phyloP scores from a whole-genome alignment of 345 rosid genomes.

The Pistacia integerrima region DNA sequence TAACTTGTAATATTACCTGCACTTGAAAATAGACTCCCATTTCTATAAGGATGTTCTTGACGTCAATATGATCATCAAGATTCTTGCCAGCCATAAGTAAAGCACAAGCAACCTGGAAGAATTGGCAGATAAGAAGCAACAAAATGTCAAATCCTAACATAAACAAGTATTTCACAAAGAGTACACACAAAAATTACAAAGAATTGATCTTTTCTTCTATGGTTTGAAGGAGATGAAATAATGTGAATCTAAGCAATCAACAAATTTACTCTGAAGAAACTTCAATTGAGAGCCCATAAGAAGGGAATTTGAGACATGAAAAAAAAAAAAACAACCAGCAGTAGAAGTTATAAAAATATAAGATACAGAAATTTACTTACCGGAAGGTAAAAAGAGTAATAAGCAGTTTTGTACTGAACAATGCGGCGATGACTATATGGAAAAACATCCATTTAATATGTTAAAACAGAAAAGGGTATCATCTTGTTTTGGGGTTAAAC shows the following conservation, averaged over 20 bases:
- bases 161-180: background rate
- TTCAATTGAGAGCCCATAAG: background rate
- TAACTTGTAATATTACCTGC: constrained; percentile 28
- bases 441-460: background rate
- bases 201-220: background rate
- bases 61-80: constrained; percentile 37
- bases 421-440: constrained; percentile 39
- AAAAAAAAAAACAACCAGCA: background rate
- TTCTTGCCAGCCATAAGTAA: constrained; percentile 47
- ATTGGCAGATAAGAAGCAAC: background rate
- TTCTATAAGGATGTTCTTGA: constrained; percentile 39
- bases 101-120: constrained; percentile 46
- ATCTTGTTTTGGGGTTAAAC: background rate
- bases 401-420: constrained; percentile 50
- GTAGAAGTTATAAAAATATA: background rate
- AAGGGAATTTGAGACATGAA: background rate
- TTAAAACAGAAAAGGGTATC: background rate
- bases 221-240: background rate
- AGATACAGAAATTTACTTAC: constrained; percentile 26
- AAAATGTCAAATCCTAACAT: background rate
- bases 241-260: background rate
- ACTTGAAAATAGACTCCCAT: constrained; percentile 54
- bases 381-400: constrained; percentile 49
- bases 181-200: background rate
- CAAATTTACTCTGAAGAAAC: background rate